Conservation (phyloP, 2,329 filamentous ascomycete genomes). For the Phyllosticta citrichinensis region DNA sequence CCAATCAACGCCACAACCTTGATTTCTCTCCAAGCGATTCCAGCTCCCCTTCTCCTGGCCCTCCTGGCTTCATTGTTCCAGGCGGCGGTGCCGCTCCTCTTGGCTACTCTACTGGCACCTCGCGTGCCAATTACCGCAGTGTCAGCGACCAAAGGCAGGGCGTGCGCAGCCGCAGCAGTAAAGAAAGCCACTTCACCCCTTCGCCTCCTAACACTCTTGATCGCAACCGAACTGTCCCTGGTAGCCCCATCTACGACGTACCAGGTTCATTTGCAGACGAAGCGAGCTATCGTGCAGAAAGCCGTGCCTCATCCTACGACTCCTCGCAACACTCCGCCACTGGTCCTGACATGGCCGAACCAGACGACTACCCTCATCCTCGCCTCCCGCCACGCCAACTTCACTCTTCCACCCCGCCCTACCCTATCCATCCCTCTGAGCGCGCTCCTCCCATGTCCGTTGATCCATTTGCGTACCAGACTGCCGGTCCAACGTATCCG, state of each 20-base stretch:
- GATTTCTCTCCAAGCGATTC: constrained; percentile 15
- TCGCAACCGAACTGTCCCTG: constrained; percentile 20
- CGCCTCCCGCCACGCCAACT: constrained; percentile 18
- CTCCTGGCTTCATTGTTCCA: constrained; percentile 39
- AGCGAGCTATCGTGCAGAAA: constrained; percentile 18
- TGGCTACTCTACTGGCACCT: constrained; percentile 20
- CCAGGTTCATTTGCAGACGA: constrained; percentile 24
- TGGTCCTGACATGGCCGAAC: constrained; percentile 13
- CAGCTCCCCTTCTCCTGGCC: constrained; percentile 14
- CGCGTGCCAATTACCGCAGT: constrained; percentile 36
- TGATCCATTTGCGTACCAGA: constrained; percentile 8
- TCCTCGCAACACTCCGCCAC: constrained; percentile 14
- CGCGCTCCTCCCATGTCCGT: constrained; percentile 11
- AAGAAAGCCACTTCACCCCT: not conserved
- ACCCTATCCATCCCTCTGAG: constrained; percentile 20
- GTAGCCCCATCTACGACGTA: constrained; percentile 22
- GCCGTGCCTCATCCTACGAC: constrained; percentile 16
- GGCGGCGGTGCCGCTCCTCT: constrained; percentile 35
- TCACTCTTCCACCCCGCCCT: constrained; percentile 18
- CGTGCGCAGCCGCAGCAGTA: not conserved
- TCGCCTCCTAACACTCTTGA: not conserved
- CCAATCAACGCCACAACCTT: constrained; percentile 19
- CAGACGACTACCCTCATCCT: constrained; percentile 13
- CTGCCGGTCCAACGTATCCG: not conserved
- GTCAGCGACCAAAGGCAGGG: constrained; percentile 12